Percentiles rank a stretch among this genome's conserved stretches.
Conservation (phyloP, 352 stramenopile genomes). For the Pythium phragmitis region DNA sequence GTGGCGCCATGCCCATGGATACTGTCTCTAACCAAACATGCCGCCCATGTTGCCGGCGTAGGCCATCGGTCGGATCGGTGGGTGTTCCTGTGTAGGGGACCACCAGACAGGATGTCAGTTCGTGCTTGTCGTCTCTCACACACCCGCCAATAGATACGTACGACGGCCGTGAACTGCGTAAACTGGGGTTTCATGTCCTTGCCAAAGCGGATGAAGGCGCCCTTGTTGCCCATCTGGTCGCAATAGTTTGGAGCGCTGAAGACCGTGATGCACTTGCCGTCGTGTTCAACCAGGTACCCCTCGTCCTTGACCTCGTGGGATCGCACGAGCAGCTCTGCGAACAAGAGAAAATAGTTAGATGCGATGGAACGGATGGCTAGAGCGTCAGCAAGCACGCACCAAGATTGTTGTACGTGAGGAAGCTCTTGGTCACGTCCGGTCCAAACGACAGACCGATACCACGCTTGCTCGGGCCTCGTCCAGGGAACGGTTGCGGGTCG, state of each 20-base stretch:
- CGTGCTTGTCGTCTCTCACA: not conserved
- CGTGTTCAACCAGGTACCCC: conserved; percentile 99
- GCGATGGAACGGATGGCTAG: not conserved
- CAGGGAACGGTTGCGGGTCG: conserved; percentile 97
- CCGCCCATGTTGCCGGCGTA: conserved; percentile 90
- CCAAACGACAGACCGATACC: conserved; percentile 98
- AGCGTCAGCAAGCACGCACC: conserved; percentile 35
- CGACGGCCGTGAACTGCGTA: conserved; percentile 94
- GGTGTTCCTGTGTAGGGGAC: conserved; percentile 61
- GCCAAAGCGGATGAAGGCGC: conserved; percentile 98
- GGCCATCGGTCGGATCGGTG: conserved; percentile 86
- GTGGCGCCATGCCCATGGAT: not conserved
- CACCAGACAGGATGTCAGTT: not conserved
- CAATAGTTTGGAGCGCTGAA: conserved; percentile 99
- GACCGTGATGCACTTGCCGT: conserved; percentile 99
- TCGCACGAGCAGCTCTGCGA: conserved; percentile 92
- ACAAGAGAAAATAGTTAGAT: not conserved
- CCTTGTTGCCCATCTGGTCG: conserved; percentile 99
- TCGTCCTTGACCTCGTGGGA: conserved; percentile 99
- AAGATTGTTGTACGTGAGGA: conserved; percentile 96
- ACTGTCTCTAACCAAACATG: conserved; percentile 73
- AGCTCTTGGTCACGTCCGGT: conserved; percentile 96
- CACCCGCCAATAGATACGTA: conserved; percentile 29
- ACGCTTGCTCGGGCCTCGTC: conserved; percentile 93
- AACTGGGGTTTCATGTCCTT: conserved; percentile 94